Base-by-base conservation (phyloP, 164 flowering plant species). In the Malania oleifera region DNA sequence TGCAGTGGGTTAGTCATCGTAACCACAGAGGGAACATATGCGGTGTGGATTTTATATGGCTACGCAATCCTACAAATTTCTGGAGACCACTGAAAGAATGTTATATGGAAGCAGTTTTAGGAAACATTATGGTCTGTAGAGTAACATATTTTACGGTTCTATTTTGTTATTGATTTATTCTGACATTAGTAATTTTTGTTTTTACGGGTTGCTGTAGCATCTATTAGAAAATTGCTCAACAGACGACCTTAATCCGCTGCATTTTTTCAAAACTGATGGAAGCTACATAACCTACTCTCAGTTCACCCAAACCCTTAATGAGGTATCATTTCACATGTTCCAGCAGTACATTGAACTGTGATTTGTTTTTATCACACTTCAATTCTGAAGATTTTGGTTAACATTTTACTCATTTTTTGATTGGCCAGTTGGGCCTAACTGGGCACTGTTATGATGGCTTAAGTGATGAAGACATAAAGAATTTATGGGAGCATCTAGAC, bases 41-140 rank as follows among this genome's bases (percentile, higher is more conserved):
- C 29, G 73, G 62, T 17, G 73, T 70, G 54, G 73, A 70, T 60
- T 70, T 70, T 31, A 65, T 70, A 17, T 70, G 69, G 73, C 73
- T 70, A 19, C 65, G 45, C 18, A 70, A 70, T 35, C 73, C 73
- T 22, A 37, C 47, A 45, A 60, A 43, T 50, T 48, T 20, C 38
- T 48, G 52, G 43, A 70, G 57, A 56, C 65, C 66, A 15, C 52
- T 70, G 35, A 70, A 65, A 34, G 44, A 56, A 43, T 64, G 68
- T 52, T 70, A 64, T 52, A 52, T 56, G 20, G 69, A 70, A 65
- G 63, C 66, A 52, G 48, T 64, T 56, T 61, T 64, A 18, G 69
- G 69, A 46, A 65, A 70, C 50, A 43, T 70, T 29, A 56, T 20
- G 62, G 69, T 63, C 7, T 40, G 62, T 39, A 49, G 26, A 52